Conservation (phyloP, 2,329 filamentous ascomycete genomes). For the Bisporella sp. region DNA sequence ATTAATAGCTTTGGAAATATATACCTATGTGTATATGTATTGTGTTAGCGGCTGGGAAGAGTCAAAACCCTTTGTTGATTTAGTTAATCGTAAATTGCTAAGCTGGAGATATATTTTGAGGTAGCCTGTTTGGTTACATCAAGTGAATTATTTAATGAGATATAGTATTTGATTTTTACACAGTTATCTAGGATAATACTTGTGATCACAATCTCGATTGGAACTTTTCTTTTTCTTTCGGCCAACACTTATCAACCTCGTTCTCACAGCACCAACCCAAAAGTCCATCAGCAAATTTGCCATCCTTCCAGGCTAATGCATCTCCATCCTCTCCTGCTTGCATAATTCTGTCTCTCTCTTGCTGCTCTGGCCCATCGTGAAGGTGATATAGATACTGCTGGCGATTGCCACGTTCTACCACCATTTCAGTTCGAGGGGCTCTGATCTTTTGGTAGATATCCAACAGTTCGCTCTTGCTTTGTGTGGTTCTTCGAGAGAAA, state of each 20-base stretch:
- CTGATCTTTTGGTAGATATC: slow-evolving; percentile 50
- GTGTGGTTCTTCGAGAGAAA: slow-evolving; percentile 32
- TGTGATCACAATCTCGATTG: no score
- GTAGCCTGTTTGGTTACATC: no score
- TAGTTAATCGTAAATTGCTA: no score
- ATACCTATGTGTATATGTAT: no score
- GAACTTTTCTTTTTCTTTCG: neutral
- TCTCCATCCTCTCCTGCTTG: slow-evolving; percentile 32
- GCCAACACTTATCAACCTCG: neutral
- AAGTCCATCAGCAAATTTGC: slow-evolving; percentile 31
- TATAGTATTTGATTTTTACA: no score
- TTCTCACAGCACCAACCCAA: slow-evolving; percentile 27
- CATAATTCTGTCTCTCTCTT: slow-evolving; percentile 43
- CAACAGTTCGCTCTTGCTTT: slow-evolving; percentile 30
- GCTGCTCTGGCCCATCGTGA: slow-evolving; percentile 48
- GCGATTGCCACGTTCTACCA: slow-evolving; percentile 52
- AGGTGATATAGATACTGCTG: slow-evolving; percentile 55
- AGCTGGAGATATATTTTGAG: no score
- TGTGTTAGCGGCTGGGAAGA: no score
- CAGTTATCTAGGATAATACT: no score
- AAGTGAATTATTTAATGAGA: no score
- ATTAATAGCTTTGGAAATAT: no score
- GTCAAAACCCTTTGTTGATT: no score
- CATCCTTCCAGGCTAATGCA: slow-evolving; percentile 28
- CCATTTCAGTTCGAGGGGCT: slow-evolving; percentile 48